Conservation (phyloP, 495 filamentous ascomycete genomes). For the Cryomyces antarcticus region DNA sequence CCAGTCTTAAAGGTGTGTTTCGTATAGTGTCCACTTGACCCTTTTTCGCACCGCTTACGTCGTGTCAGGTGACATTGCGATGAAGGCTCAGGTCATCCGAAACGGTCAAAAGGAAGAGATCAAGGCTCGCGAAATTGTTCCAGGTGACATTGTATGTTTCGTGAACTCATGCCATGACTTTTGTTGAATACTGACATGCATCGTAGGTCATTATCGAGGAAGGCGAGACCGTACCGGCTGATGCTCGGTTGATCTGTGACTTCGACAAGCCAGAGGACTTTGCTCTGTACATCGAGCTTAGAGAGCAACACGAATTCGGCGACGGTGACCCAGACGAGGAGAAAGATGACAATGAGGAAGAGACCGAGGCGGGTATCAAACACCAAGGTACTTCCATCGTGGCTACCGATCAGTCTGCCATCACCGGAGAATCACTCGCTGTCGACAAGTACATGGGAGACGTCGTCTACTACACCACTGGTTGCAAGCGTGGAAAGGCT, state of each 20-base stretch:
- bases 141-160: constrained; percentile 49
- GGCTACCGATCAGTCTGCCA: constrained; percentile 53
- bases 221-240: constrained; percentile 53
- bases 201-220: constrained; percentile 45
- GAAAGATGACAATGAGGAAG: constrained; percentile 30
- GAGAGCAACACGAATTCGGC: constrained; percentile 26
- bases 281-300: constrained; percentile 48
- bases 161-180: constrained; percentile 12
- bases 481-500: constrained; percentile 60
- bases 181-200: constrained; percentile 7
- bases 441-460: constrained; percentile 64
- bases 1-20: constrained; percentile 37
- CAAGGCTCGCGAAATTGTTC: constrained; percentile 58
- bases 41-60: no score
- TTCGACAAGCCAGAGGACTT: constrained; percentile 51
- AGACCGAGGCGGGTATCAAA: constrained; percentile 11
- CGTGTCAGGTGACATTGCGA: constrained; percentile 45
- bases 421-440: constrained; percentile 59
- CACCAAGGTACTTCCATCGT: constrained; percentile 43
- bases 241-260: constrained; percentile 58
- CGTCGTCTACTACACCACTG: constrained; percentile 52
- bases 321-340: constrained; percentile 46
- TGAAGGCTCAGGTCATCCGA: constrained; percentile 52
- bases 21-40: no score
- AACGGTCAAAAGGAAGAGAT: constrained; percentile 53